Conservation (phyloP, 306 rosid species). For the Arachis stenosperma region DNA sequence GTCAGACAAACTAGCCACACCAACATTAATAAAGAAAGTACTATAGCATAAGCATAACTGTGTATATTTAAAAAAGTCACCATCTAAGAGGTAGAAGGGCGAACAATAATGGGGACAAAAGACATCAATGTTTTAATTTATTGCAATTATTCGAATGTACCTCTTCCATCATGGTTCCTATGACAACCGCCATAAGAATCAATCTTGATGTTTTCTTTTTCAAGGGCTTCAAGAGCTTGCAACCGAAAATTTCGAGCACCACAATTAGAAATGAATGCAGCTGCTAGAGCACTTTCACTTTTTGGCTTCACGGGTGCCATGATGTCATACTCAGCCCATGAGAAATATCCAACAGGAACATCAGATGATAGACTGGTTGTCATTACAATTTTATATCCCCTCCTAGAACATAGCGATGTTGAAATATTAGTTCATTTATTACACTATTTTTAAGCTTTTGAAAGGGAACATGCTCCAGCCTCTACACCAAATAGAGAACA, state of each 20-base stretch:
- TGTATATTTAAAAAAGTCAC: constrained; percentile 24
- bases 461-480: background rate
- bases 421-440: constrained; percentile 39
- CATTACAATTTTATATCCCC: constrained; percentile 83
- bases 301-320: constrained; percentile 88
- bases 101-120: constrained; percentile 3
- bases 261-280: constrained; percentile 97
- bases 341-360: constrained; percentile 98
- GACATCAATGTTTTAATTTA: constrained; percentile 20
- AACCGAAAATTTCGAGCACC: constrained; percentile 94
- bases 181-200: constrained; percentile 97
- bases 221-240: constrained; percentile 95
- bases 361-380: constrained; percentile 98
- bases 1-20: constrained; percentile 23
- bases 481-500: constrained; percentile 19
- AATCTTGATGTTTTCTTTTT: constrained; percentile 57
- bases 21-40: constrained; percentile 16
- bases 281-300: constrained; percentile 88
- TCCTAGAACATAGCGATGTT: constrained; percentile 53
- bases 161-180: constrained; percentile 81
- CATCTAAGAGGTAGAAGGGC: constrained; percentile 23
- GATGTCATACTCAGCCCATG: constrained; percentile 98
- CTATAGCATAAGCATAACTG: background rate
- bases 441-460: constrained; percentile 9
- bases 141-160: constrained; percentile 42